Base-by-base conservation (phyloP, 768 basidiomycete genomes). In the Collybia mongolica region DNA sequence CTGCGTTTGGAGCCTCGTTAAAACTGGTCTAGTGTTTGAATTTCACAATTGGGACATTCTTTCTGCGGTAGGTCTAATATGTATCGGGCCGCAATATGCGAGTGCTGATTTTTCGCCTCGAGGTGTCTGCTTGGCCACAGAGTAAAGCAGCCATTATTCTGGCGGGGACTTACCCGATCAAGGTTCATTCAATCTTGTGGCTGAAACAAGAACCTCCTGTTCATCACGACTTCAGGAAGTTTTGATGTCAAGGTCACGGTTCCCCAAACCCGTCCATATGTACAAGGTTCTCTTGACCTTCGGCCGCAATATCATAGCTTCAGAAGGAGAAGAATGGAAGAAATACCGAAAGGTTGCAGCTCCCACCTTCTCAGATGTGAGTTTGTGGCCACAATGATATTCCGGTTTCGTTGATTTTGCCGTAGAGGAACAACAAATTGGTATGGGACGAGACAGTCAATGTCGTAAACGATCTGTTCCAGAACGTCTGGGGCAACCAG, bases 291-390 rank as follows among this genome's bases (percentile, higher is more conserved):
- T 87, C 15, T 51, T 64, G 0, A 69, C 81, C 49, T 87, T 77
- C 57, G 85, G 86, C 4, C 58, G 60, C 4, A 88, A 87, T 54
- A 80, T 86, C 39, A 74, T 87, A 14, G 76, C 73, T 1, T 79
- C 81, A 0, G 85, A 87, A 57, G 80, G 78, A 15, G 77, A 81
- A 3, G 72, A 80, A 52, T 88, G 84, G 84, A 84, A 84, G 61
- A 75, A 76, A 24, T 83, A 82, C 53, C 65, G 84, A 42, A 83
- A 80, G 60, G 75, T 87, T 32, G 68, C 77, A n/a, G 81, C 81
- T 1, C 82, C 84, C 17, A 77, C 82, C 0, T 86, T 86, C 61
- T 80, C 80, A 4, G 82, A 84, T 61, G 82, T 82, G 49, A 38
- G 66, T 49, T 9, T 8, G 5, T 32, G 5, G 19, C 3, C 26